These are phyloP conservation scores for Raffaelea deltoideospora DNA, from an alignment of 2,329 filamentous ascomycete species.

Conservation along the genomic window DNA sequence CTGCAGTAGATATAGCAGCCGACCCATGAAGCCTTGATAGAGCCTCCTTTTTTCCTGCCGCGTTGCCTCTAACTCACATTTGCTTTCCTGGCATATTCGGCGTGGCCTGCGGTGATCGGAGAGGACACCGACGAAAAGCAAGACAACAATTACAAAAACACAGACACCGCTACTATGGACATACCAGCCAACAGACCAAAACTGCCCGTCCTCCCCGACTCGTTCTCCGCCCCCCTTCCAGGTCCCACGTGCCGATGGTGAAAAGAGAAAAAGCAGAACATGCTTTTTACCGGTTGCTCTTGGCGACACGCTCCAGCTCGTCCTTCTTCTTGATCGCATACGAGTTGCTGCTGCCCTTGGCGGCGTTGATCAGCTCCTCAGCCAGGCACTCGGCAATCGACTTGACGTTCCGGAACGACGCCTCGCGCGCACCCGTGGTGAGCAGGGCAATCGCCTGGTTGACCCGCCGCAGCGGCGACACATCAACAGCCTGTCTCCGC, in stretches of 20 bases:
- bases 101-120: too few relatives aligned
- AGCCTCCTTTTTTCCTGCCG: too few relatives aligned
- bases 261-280: conserved; percentile 2
- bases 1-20: too few relatives aligned
- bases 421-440: conserved; percentile 97
- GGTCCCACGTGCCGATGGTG: neutral
- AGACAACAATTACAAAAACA: too few relatives aligned
- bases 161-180: too few relatives aligned
- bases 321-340: conserved; percentile 99
- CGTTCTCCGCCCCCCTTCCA: conserved; percentile 10
- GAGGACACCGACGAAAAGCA: too few relatives aligned
- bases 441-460: conserved; percentile 99
- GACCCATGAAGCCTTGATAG: too few relatives aligned
- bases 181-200: too few relatives aligned
- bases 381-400: conserved; percentile 98
- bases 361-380: conserved; percentile 99
- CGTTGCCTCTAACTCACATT: too few relatives aligned
- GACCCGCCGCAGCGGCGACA: conserved; percentile 96
- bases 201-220: too few relatives aligned
- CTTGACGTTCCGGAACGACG: conserved; percentile 99
- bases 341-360: conserved; percentile 99
- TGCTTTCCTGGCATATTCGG: too few relatives aligned
- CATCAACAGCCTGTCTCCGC: conserved; percentile 99
- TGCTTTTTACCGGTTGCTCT: conserved; percentile 92
- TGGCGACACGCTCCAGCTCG: conserved; percentile 99